Evolutionary conservation across 179 eudicot genomes (phyloP), one percentile per base, ranked within the genome.

Genomic region (Beta lomatogona): DNA sequence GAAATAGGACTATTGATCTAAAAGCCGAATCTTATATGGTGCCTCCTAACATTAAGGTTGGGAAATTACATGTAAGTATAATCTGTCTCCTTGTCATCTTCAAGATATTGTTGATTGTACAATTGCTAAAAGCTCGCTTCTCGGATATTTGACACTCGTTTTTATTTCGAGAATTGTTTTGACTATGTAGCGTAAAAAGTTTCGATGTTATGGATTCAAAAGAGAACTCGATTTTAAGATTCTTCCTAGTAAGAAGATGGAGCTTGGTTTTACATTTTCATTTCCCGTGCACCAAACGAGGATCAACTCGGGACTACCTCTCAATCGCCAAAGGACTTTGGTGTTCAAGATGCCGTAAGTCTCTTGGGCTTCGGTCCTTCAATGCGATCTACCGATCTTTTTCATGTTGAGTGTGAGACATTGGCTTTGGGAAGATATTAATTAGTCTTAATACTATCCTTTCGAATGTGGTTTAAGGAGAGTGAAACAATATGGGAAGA

Each of bases 211-310:
- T 91, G 82, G 64, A 79, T 81, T 83, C 77, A 14, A 82, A 82
- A 80, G 86, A 83, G 73, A 85, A 75, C 53, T 50, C 85, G 86
- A 79, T 9, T 87, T 78, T 73, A 79, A 79, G 63, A 86, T 87
- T 58, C 85, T 80, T 77, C 86, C 88, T 52, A 89, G 89, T 4
- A 84, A 64, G 64, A 86, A 85, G 83, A 87, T 91, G 87, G 93
- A 92, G 73, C 83, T 92, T 16, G 96, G 96, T 76, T 92, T 92
- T 80, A 89, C 91, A 55, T 92, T 92, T 85, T 92, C 96, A 11
- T 92, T 92, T 82, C 96, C 96, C 6, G 96, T 92, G 83, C 86
- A 85, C 77, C 93, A 92, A 66, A 74, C 83, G 31, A 83, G 80
- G 75, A 88, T 91, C 53, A 81, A 79, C 77, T 83, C 90, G 11